phyloP scores from a whole-genome alignment of 1,284 basidiomycete genomes.

The Rhodotorula sp. region DNA sequence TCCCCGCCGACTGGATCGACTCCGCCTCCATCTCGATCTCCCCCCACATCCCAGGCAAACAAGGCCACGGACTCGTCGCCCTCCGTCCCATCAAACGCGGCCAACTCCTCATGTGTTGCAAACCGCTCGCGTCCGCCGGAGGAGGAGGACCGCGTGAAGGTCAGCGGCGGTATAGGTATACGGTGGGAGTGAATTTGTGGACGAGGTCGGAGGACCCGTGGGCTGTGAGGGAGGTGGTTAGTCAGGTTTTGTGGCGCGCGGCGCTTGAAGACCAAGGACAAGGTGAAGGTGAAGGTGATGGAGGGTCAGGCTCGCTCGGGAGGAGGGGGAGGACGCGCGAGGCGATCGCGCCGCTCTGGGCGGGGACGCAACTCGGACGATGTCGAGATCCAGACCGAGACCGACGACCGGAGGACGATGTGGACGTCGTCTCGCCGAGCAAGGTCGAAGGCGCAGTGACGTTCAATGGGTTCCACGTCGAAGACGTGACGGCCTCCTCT shows the following conservation, averaged over 20 bases:
- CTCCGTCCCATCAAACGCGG: constrained; percentile 25
- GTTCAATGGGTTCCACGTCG: constrained; percentile 41
- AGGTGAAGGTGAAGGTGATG: too few relatives aligned
- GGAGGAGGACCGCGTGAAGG: background rate
- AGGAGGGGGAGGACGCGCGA: background rate
- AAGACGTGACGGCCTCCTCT: constrained; percentile 20
- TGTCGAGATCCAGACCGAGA: background rate
- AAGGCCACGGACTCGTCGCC: constrained; percentile 31
- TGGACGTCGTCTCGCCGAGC: constrained; percentile 19
- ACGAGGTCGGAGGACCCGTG: constrained; percentile 29
- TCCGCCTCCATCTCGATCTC: constrained; percentile 3
- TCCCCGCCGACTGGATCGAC: constrained; percentile 20
- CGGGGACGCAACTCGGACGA: constrained; percentile 1
- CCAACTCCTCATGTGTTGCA: constrained; percentile 31
- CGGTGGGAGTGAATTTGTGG: constrained; percentile 31
- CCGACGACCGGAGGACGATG: too few relatives aligned
- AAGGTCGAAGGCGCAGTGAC: constrained; percentile 35
- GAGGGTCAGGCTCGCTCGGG: background rate
- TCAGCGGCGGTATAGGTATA: constrained; percentile 2
- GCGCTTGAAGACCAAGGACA: background rate
- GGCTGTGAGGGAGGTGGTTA: constrained; percentile 12
- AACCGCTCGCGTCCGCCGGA: constrained; percentile 32
- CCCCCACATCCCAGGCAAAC: constrained; percentile 4
- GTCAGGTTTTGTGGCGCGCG: constrained; percentile 12
- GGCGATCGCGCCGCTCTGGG: background rate